phyloP scores from a whole-genome alignment of 208 protist genomes.

The Leishmania aethiopica region DNA sequence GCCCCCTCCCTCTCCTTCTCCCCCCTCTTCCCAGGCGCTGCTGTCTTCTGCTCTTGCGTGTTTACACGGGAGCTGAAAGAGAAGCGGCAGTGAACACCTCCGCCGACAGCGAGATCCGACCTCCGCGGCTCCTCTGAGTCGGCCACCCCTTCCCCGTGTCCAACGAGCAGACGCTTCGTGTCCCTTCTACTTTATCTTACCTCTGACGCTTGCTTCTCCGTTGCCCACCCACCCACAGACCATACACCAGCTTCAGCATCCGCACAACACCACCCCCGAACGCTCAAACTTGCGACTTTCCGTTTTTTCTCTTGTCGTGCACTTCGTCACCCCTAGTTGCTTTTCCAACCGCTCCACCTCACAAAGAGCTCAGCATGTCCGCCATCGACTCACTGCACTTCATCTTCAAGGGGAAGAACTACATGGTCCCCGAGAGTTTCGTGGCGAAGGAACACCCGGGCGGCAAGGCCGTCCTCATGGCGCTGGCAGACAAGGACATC shows the following conservation, averaged over 20 bases:
- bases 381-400: slow-evolving; percentile 22
- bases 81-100: not conserved
- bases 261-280: not conserved
- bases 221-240: not conserved
- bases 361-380: slow-evolving; percentile 2
- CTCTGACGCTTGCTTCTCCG: not conserved
- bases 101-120: not conserved
- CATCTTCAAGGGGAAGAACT: slow-evolving; percentile 31
- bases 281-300: not conserved
- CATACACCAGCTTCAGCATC: not conserved
- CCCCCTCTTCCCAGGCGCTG: not conserved
- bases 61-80: not conserved
- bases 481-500: slow-evolving; percentile 30
- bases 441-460: slow-evolving; percentile 43
- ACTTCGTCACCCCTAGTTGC: not conserved
- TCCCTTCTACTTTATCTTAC: not conserved
- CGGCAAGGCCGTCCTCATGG: slow-evolving; percentile 31
- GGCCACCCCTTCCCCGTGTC: not conserved
- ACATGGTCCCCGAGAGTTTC: slow-evolving; percentile 39
- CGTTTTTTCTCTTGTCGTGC: not conserved
- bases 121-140: not conserved
- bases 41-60: not conserved
- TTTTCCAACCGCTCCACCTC: not conserved
- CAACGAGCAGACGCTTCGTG: not conserved
- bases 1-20: not conserved